Conservation (phyloP, 371 early-diverging fungal genomes). For the Chytridium lagenaria region DNA sequence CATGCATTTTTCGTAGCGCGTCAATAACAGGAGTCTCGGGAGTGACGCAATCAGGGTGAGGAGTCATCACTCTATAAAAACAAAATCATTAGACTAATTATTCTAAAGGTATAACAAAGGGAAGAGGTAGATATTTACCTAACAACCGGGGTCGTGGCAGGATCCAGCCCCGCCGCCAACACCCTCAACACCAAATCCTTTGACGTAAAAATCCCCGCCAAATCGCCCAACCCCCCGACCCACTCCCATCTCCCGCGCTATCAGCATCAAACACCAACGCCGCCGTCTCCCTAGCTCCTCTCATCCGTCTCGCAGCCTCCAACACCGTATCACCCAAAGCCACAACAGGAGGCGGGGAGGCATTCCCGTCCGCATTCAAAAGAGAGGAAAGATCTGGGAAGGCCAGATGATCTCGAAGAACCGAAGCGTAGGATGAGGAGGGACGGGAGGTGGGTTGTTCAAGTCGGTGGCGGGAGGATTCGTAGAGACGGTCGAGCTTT, state of each 20-base stretch:
- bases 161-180: constrained; percentile 91
- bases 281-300: constrained; percentile 82
- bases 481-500: constrained; percentile 74
- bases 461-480: constrained; percentile 26
- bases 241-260: too few relatives aligned
- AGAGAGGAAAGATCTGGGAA: constrained; percentile 85
- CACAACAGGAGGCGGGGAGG: constrained; percentile 72
- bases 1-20: constrained; percentile 92
- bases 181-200: constrained; percentile 94
- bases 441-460: constrained; percentile 28
- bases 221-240: constrained; percentile 70
- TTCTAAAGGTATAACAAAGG: too few relatives aligned
- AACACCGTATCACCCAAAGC: constrained; percentile 79
- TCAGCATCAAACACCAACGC: constrained; percentile 75
- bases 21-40: constrained; percentile 87
- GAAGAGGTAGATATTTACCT: too few relatives aligned
- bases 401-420: constrained; percentile 35
- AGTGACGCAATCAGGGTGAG: constrained; percentile 92
- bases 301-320: constrained; percentile 88
- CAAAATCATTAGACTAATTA: too few relatives aligned
- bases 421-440: constrained; percentile 40
- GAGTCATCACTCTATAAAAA: constrained; percentile 80
- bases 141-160: constrained; percentile 84
- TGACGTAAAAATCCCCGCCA: constrained; percentile 94
- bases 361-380: constrained; percentile 53